Base-by-base conservation (phyloP, 2,329 filamentous ascomycete species). In the Endoconidiophora laricicola region DNA sequence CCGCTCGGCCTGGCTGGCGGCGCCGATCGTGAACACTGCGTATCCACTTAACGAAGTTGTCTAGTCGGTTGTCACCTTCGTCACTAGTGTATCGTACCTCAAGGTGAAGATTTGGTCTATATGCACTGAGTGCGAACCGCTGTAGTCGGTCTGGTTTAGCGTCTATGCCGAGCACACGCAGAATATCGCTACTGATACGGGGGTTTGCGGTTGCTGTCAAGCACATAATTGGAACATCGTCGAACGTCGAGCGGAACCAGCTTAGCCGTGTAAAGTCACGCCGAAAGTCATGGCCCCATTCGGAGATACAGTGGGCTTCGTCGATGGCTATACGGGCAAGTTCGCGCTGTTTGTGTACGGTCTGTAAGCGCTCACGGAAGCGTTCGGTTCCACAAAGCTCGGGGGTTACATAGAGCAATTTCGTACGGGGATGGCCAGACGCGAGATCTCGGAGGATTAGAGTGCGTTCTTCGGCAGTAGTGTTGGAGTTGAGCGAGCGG, bases 241-340 rank as follows among this genome's bases (percentile, higher is more conserved):
- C 85, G 56, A 91, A 87, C 4, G 79, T 79, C 45, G 78, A 72
- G 57, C 84, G 81, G 68, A 96, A 91, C 79, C 86, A 95, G 2
- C 77, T 81, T 5, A 96, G 72, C 18, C 82, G 76, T 60, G 91
- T 87, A 65, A 94, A 96, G 52, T 87, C 84, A 36, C 81, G 84
- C n/a, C 90, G 82, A 61, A 96, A 96, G 63, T 96, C 90, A 62
- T 96, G 88, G 1, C 90, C 90, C 90, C 90, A 95, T 78, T 95
- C 88, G 22, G 86, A 94, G 57, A 96, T 94, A 63, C 90, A 96
- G 63, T 96, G 90, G 2, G 90, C 90, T 66, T 96, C 90, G 60
- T 96, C 90, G 52, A 96, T 80, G 44, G 84, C 90, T 55, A 96
- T 78, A 12, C 90, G 78, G 7, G 83, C 81, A n/a, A 96, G 74